phyloP scores from a whole-genome alignment of 129 eudicot genomes.

The Apium graveolens region DNA sequence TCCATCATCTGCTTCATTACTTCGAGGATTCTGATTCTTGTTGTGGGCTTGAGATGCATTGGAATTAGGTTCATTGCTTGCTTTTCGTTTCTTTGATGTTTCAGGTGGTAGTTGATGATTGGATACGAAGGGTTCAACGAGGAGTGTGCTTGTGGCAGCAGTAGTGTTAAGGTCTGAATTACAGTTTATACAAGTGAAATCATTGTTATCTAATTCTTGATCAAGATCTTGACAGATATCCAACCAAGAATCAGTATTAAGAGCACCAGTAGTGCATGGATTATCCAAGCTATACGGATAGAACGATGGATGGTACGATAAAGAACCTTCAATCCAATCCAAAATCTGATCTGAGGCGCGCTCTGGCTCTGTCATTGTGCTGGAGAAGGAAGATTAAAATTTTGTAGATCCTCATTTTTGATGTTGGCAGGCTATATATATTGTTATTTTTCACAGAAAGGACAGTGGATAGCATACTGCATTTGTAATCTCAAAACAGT shows the following conservation, averaged over 20 bases:
- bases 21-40: conserved; percentile 29
- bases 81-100: conserved; percentile 55
- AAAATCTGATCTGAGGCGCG: conserved; percentile 34
- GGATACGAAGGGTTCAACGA: conserved; percentile 18
- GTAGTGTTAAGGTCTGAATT: conserved; percentile 18
- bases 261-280: conserved; percentile 31
- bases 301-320: conserved; percentile 42
- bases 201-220: conserved; percentile 31
- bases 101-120: conserved; percentile 17
- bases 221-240: conserved; percentile 29
- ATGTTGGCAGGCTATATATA: conserved; percentile 7
- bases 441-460: conserved; percentile 20
- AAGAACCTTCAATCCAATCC: conserved; percentile 49
- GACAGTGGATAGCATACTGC: conserved; percentile 48
- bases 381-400: conserved; percentile 11
- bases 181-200: conserved; percentile 22
- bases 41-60: conserved; percentile 12
- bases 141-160: conserved; percentile 26
- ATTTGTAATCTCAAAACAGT: conserved; percentile 29
- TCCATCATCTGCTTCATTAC: conserved; percentile 18
- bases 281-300: conserved; percentile 39
- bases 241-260: conserved; percentile 50
- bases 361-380: conserved; percentile 37
- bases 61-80: conserved; percentile 17
- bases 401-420: conserved; percentile 4